A percentile compares a stretch with the other conserved stretches of the same genome.
Conservation (phyloP, 179 eudicot species). For the Spergularia azorica region DNA sequence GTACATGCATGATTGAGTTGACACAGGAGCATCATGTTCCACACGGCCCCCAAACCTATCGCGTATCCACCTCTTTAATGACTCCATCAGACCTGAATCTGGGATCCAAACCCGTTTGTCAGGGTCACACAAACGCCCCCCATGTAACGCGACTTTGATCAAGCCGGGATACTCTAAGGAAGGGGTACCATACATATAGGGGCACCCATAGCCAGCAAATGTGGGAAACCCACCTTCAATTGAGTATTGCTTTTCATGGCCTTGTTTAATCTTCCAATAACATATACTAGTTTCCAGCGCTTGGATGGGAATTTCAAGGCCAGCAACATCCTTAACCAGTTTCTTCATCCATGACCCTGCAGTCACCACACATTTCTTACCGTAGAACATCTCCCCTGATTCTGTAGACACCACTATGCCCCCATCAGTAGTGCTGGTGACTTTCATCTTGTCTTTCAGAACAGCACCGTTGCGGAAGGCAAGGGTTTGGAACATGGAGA, state of each 20-base stretch:
- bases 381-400: slow-evolving; percentile 36
- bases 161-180: slow-evolving; percentile 76
- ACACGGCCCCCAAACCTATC: slow-evolving; percentile 49
- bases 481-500: slow-evolving; percentile 77
- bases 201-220: slow-evolving; percentile 70
- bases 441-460: slow-evolving; percentile 58
- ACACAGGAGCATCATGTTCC: slow-evolving; percentile 48
- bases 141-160: slow-evolving; percentile 66
- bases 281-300: slow-evolving; percentile 64
- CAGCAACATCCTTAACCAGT: slow-evolving; percentile 36
- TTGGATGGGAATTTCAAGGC: slow-evolving; percentile 45
- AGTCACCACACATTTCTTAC: slow-evolving; percentile 69
- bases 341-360: slow-evolving; percentile 72
- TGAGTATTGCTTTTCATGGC: slow-evolving; percentile 47
- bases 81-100: slow-evolving; percentile 20
- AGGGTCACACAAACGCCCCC: slow-evolving; percentile 64
- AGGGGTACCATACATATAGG: slow-evolving; percentile 78
- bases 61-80: slow-evolving; percentile 49
- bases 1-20: slow-evolving; percentile 75
- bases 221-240: slow-evolving; percentile 61
- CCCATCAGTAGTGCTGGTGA: slow-evolving; percentile 30
- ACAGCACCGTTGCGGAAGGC: slow-evolving; percentile 61
- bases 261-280: slow-evolving; percentile 71
- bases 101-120: slow-evolving; percentile 56
- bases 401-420: slow-evolving; percentile 38